Evolutionary conservation across 306 rosid species (phyloP).

Genomic region (Malus sieversii): DNA sequence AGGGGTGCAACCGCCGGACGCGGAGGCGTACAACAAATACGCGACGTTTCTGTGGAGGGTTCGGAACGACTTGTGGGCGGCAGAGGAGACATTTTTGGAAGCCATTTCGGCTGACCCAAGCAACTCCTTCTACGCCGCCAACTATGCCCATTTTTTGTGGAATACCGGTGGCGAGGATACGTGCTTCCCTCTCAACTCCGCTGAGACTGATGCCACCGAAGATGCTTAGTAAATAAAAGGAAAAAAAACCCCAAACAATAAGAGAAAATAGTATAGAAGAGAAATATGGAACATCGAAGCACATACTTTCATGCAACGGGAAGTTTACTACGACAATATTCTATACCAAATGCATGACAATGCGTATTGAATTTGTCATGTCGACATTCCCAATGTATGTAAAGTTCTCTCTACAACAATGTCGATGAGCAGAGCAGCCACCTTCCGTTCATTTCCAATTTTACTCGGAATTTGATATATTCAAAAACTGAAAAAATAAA

Average conservation of each 20-base stretch:
- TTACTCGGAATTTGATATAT: neutral
- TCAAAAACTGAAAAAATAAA: neutral
- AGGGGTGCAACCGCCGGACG: slow-evolving; percentile 54
- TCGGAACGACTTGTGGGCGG: slow-evolving; percentile 75
- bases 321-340: no score
- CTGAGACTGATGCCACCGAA: slow-evolving; percentile 39
- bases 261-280: neutral
- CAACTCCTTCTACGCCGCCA: slow-evolving; percentile 68
- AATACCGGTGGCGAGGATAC: slow-evolving; percentile 90
- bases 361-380: neutral
- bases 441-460: neutral
- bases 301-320: neutral
- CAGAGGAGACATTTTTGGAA: slow-evolving; percentile 75
- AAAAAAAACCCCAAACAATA: no score
- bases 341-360: neutral
- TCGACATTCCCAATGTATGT: no score
- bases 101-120: slow-evolving; percentile 75
- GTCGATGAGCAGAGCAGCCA: neutral
- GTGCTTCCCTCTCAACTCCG: slow-evolving; percentile 57
- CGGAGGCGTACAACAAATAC: slow-evolving; percentile 75
- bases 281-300: neutral
- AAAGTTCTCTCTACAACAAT: neutral
- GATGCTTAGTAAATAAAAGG: slow-evolving; percentile 9
- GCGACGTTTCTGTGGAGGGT: slow-evolving; percentile 77
- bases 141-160: slow-evolving; percentile 92